Percentiles rank a stretch among this genome's conserved stretches.
Conservation (phyloP, 129 eudicot genomes). For the Chrysanthemum lavandulifolium region DNA sequence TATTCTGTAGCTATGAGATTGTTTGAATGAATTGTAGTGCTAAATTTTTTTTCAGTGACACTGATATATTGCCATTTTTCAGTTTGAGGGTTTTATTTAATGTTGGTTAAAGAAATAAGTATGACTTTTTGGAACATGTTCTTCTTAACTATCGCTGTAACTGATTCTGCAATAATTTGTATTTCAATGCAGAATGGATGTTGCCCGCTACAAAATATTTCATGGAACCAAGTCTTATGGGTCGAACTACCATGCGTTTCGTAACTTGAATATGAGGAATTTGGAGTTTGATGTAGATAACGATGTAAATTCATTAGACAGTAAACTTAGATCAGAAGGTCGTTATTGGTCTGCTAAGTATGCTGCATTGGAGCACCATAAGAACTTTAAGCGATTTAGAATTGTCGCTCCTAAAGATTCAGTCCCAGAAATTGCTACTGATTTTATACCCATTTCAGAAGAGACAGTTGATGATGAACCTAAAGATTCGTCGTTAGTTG, state of each 20-base stretch:
- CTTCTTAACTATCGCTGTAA: background rate
- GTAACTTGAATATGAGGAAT: constrained; percentile 20
- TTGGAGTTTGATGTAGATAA: constrained; percentile 52
- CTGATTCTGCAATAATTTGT: constrained; percentile 6
- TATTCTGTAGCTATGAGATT: too few species aligned
- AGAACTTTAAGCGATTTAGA: constrained; percentile 67
- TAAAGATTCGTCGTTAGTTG: constrained; percentile 36
- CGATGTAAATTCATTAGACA: constrained; percentile 71
- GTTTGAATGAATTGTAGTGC: too few species aligned
- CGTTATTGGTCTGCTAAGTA: constrained; percentile 95
- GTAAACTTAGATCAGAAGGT: constrained; percentile 63
- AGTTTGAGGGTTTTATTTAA: background rate
- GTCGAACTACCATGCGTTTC: constrained; percentile 15
- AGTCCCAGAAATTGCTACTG: constrained; percentile 20
- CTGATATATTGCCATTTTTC: background rate
- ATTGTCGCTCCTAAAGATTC: constrained; percentile 46
- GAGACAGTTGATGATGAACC: constrained; percentile 34
- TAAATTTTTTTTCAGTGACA: too few species aligned
- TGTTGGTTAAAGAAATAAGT: background rate
- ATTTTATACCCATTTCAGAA: constrained; percentile 62
- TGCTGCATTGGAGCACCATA: constrained; percentile 74
- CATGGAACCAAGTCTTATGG: constrained; percentile 36
- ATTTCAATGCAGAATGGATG: constrained; percentile 72
- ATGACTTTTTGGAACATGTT: too few species aligned
- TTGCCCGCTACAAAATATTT: constrained; percentile 73